A percentile compares a stretch with the other conserved stretches of the same genome.
Conservation (phyloP, 352 stramenopile species). For the Phytophthora palmivora region DNA sequence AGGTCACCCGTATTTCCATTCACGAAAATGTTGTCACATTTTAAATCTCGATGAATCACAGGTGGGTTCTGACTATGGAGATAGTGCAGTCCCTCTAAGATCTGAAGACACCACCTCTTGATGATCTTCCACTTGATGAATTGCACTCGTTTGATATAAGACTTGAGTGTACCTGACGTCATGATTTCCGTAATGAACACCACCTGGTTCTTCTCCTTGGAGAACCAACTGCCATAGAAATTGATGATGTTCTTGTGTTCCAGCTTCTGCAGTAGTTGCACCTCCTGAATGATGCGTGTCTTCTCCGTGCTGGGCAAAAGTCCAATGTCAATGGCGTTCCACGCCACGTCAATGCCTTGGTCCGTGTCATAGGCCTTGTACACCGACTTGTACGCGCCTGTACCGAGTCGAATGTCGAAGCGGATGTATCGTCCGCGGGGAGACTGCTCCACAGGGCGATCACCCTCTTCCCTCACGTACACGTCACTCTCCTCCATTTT, state of each 20-base stretch:
- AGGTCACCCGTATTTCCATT: slow-evolving; percentile 98
- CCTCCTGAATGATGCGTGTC: slow-evolving; percentile 97
- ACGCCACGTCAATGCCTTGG: slow-evolving; percentile 99
- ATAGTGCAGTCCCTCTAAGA: slow-evolving; percentile 96
- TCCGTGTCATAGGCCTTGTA: slow-evolving; percentile 98
- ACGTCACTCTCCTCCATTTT: slow-evolving; percentile 73
- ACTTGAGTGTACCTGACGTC: slow-evolving; percentile 94
- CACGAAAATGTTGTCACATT: slow-evolving; percentile 98
- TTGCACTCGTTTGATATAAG: slow-evolving; percentile 98
- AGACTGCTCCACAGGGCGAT: slow-evolving; percentile 80
- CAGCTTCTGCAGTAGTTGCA: slow-evolving; percentile 96
- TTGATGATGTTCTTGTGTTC: slow-evolving; percentile 99
- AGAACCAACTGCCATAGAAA: slow-evolving; percentile 99
- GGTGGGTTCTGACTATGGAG: slow-evolving; percentile 90
- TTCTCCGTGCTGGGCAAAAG: slow-evolving; percentile 95
- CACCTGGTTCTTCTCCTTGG: slow-evolving; percentile 97
- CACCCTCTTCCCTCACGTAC: slow-evolving; percentile 77
- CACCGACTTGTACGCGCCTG: slow-evolving; percentile 90
- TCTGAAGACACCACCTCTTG: slow-evolving; percentile 98
- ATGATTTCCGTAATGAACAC: slow-evolving; percentile 99
- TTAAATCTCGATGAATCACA: slow-evolving; percentile 94
- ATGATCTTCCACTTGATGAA: slow-evolving; percentile 99
- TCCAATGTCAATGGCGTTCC: slow-evolving; percentile 98
- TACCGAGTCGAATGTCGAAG: slow-evolving; percentile 86
- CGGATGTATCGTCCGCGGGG: slow-evolving; percentile 87